Conservation (phyloP, 352 stramenopile genomes). For the Globisporangium sylvaticum region DNA sequence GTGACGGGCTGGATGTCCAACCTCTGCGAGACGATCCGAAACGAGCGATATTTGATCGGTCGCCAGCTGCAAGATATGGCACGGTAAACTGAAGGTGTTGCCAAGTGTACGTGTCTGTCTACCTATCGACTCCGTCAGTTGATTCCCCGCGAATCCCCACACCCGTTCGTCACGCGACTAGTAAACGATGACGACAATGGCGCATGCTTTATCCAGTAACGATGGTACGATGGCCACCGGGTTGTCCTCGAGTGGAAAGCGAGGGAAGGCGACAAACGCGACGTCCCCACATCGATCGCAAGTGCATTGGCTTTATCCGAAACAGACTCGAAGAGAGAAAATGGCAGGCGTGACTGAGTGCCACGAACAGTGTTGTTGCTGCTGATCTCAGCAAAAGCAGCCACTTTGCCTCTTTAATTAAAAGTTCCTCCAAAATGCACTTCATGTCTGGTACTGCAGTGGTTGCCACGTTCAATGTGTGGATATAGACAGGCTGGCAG, state of each 20-base stretch:
- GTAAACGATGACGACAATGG: background rate
- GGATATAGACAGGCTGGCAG: background rate
- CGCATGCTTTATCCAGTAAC: background rate
- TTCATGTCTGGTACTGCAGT: background rate
- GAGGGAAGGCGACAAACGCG: background rate
- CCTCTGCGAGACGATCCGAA: constrained; percentile 80
- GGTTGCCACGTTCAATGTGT: background rate
- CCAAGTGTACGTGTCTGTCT: background rate
- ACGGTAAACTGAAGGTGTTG: constrained; percentile 32
- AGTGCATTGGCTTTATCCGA: background rate
- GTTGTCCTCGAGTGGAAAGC: background rate
- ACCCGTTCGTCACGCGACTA: background rate
- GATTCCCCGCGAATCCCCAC: background rate
- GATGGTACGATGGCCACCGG: background rate
- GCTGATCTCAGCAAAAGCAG: no score
- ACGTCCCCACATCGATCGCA: background rate
- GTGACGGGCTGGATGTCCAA: constrained; percentile 59
- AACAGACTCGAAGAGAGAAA: no score
- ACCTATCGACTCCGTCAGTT: background rate
- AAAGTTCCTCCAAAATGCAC: background rate
- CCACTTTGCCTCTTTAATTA: no score
- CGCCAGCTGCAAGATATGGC: constrained; percentile 84
- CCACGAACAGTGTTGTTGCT: no score
- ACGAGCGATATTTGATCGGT: constrained; percentile 86
- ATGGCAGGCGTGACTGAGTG: no score